These are phyloP conservation scores for Fusarium albosuccineum DNA, from an alignment of 2,329 filamentous ascomycete species.

Conservation along the genomic window DNA sequence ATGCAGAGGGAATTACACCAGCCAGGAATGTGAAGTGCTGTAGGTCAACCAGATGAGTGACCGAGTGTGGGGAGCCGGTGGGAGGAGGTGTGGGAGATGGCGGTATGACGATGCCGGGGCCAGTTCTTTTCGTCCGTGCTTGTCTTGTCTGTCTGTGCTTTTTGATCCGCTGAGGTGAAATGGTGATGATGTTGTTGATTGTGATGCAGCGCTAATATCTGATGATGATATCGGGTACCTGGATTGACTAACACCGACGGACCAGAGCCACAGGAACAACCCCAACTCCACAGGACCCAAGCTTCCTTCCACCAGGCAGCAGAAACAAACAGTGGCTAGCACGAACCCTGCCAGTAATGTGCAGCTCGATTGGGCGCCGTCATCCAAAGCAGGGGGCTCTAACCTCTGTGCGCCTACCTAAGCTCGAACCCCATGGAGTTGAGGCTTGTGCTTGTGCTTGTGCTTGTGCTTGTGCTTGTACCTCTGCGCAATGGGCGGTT, in stretches of 20 bases:
- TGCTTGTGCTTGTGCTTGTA: constrained; percentile 23
- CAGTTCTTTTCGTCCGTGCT: not conserved
- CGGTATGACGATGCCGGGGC: constrained; percentile 22
- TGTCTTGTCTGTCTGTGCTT: constrained; percentile 23
- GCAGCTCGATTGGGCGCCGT: constrained; percentile 15
- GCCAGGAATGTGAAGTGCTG: not conserved
- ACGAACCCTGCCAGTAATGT: constrained; percentile 6
- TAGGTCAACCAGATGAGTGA: constrained; percentile 26
- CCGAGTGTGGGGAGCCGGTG: constrained; percentile 30
- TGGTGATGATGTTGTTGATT: not conserved
- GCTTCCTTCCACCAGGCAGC: constrained; percentile 31
- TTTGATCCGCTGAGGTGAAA: constrained; percentile 10
- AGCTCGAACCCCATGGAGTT: constrained; percentile 19
- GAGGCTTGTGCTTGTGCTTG: constrained; percentile 36
- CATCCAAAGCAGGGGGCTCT: not conserved
- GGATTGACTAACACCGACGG: constrained; percentile 21
- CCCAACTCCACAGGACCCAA: constrained; percentile 12
- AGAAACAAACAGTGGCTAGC: constrained; percentile 10
- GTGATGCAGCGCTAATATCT: constrained; percentile 2
- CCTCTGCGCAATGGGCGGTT: constrained; percentile 16
- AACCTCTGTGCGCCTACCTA: not conserved
- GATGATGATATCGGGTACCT: constrained; percentile 9
- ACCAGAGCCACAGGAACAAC: constrained; percentile 7
- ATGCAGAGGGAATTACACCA: constrained; percentile 26
- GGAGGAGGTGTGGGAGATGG: constrained; percentile 23